phyloP scores from a whole-genome alignment of 352 stramenopile species.

The Globisporangium splendens region DNA sequence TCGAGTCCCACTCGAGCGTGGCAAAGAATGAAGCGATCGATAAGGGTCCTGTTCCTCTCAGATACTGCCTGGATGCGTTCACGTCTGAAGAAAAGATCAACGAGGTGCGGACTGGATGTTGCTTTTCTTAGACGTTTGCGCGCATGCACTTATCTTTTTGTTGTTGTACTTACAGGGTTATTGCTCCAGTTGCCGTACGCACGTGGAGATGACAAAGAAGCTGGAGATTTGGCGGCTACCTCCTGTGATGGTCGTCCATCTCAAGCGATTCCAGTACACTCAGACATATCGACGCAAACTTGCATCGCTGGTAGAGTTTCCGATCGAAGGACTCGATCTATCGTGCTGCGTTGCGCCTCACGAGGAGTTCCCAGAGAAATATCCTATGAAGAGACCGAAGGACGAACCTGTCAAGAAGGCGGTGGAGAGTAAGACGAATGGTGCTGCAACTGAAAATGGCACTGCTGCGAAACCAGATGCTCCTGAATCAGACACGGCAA shows the following conservation, averaged over 20 bases:
- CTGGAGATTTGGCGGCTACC: constrained; percentile 96
- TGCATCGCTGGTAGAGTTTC: constrained; percentile 94
- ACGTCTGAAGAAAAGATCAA: constrained; percentile 86
- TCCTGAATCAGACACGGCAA: constrained; percentile 3
- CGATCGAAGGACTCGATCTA: constrained; percentile 94
- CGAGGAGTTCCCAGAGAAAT: constrained; percentile 74
- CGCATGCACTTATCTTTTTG: neutral
- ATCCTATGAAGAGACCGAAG: constrained; percentile 62
- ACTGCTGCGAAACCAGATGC: neutral
- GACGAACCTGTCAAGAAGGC: constrained; percentile 4
- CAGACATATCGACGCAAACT: constrained; percentile 88
- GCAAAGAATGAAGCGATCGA: constrained; percentile 85
- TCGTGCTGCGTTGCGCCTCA: constrained; percentile 84
- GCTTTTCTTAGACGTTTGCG: neutral
- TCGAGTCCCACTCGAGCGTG: constrained; percentile 78
- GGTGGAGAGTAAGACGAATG: neutral
- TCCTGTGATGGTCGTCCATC: constrained; percentile 97
- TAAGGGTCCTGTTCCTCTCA: constrained; percentile 82
- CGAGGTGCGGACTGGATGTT: constrained; percentile 29
- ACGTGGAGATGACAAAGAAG: constrained; percentile 98
- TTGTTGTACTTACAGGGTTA: constrained; percentile 65
- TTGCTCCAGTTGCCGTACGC: constrained; percentile 95
- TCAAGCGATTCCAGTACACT: constrained; percentile 99
- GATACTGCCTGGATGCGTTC: constrained; percentile 81
- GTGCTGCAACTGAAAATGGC: neutral